Percentiles rank a stretch among this genome's conserved stretches.
Evolutionary conservation across 2,329 filamentous ascomycete species (phyloP).

Genomic region (Microdochium paspali): DNA sequence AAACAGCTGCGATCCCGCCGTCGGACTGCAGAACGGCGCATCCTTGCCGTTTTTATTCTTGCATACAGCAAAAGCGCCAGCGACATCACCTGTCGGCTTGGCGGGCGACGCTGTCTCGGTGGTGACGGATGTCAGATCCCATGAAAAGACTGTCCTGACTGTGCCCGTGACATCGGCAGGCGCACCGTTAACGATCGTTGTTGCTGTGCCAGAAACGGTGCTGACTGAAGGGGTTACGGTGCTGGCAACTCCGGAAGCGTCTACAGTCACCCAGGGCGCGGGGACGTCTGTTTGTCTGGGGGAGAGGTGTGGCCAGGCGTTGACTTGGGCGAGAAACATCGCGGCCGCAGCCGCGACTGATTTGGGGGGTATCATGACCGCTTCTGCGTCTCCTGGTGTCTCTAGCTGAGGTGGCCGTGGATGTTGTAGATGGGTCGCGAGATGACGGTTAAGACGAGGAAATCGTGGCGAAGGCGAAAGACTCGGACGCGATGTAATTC

Average conservation of each 20-base stretch:
- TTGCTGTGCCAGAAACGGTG: slow-evolving; percentile 31
- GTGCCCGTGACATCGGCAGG: slow-evolving; percentile 32
- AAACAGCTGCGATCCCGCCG: slow-evolving; percentile 30
- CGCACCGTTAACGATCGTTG: slow-evolving; percentile 25
- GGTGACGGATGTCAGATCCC: slow-evolving; percentile 16
- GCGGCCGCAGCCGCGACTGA: background rate
- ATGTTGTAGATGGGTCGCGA: background rate
- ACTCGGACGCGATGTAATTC: no score
- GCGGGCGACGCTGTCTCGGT: slow-evolving; percentile 35
- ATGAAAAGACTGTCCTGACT: slow-evolving; percentile 21
- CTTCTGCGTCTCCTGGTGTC: background rate
- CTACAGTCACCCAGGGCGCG: slow-evolving; percentile 42
- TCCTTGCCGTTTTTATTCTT: slow-evolving; percentile 33
- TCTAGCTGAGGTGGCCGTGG: background rate
- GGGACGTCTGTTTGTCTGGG: slow-evolving; percentile 18
- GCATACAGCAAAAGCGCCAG: slow-evolving; percentile 41
- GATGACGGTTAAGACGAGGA: no score
- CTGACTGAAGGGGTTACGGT: slow-evolving; percentile 40
- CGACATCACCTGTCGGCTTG: slow-evolving; percentile 28
- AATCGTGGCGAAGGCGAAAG: no score
- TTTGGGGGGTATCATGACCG: background rate
- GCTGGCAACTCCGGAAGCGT: slow-evolving; percentile 32
- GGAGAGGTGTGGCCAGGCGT: background rate
- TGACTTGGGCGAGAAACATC: background rate
- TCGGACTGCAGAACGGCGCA: slow-evolving; percentile 43